phyloP scores from a whole-genome alignment of 2,329 filamentous ascomycete genomes.

The Fusarium algeriense region DNA sequence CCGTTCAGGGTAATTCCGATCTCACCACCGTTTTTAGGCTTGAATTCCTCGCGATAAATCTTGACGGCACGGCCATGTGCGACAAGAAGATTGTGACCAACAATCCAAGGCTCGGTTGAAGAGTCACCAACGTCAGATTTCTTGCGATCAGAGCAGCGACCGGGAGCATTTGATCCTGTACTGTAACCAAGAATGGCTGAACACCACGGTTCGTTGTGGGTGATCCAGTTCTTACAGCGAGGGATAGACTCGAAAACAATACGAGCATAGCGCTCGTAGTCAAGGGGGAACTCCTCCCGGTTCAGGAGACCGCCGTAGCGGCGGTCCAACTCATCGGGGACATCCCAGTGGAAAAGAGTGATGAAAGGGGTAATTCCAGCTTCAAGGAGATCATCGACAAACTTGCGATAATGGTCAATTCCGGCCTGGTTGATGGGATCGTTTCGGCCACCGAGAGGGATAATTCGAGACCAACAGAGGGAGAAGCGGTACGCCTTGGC shows the following conservation, averaged over 20 bases:
- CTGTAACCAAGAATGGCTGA: conserved; percentile 84
- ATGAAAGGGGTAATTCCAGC: conserved; percentile 84
- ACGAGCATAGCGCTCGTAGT: conserved; percentile 83
- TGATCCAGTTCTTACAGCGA: conserved; percentile 89
- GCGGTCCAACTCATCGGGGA: conserved; percentile 81
- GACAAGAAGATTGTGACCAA: conserved; percentile 82
- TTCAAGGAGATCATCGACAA: conserved; percentile 81
- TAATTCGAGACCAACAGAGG: conserved; percentile 85
- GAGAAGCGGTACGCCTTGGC: conserved; percentile 86
- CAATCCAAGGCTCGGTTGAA: conserved; percentile 83
- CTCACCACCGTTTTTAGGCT: conserved; percentile 76
- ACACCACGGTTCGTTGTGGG: conserved; percentile 92
- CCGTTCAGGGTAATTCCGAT: conserved; percentile 92
- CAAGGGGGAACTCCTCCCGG: conserved; percentile 83
- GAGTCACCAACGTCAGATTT: conserved; percentile 80
- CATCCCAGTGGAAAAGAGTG: conserved; percentile 90
- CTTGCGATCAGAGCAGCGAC: conserved; percentile 80
- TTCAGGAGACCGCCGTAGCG: conserved; percentile 86
- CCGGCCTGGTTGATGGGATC: conserved; percentile 85
- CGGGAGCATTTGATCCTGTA: conserved; percentile 82
- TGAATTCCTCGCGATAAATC: conserved; percentile 85
- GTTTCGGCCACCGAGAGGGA: conserved; percentile 84
- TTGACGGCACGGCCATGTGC: conserved; percentile 86
- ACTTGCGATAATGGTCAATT: conserved; percentile 80
- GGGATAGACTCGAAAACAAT: conserved; percentile 80